Percentiles rank a stretch among this genome's conserved stretches.
phyloP scores from a whole-genome alignment of 805 yeast genomes.

The Pichia exigua region DNA sequence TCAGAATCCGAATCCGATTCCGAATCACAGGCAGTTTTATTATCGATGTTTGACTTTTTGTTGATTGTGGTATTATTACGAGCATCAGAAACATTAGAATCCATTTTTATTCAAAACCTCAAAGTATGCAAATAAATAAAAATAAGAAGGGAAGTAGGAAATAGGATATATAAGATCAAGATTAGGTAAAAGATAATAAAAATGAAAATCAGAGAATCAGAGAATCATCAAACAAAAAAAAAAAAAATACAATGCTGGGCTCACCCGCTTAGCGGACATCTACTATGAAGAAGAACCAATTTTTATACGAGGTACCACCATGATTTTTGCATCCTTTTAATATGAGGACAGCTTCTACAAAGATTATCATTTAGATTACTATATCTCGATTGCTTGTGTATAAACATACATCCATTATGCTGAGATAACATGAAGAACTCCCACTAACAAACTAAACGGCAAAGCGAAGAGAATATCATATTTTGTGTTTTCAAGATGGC shows the following conservation, averaged over 20 bases:
- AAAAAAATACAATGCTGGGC: too few relatives aligned
- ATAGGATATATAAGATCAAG: neutral
- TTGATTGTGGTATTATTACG: neutral
- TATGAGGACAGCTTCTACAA: too few relatives aligned
- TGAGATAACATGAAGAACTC: too few relatives aligned
- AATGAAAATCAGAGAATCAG: neutral
- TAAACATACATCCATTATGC: too few relatives aligned
- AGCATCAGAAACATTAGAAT: neutral
- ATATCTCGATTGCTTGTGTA: too few relatives aligned
- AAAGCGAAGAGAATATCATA: neutral
- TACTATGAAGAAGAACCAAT: neutral
- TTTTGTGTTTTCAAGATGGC: neutral
- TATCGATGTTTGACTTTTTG: neutral
- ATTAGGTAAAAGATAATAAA: too few relatives aligned
- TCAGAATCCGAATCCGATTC: conserved; percentile 28
- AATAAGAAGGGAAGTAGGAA: neutral
- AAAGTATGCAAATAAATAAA: neutral
- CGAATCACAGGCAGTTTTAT: neutral
- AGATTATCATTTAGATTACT: too few relatives aligned
- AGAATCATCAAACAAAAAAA: too few relatives aligned
- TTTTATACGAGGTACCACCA: too few relatives aligned
- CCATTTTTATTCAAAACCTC: neutral
- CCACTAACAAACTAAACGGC: too few relatives aligned
- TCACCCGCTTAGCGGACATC: neutral
- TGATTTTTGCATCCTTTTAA: too few relatives aligned